These are phyloP conservation scores for Salix udensis DNA, from an alignment of 345 rosid genomes.

Conservation along the genomic window DNA sequence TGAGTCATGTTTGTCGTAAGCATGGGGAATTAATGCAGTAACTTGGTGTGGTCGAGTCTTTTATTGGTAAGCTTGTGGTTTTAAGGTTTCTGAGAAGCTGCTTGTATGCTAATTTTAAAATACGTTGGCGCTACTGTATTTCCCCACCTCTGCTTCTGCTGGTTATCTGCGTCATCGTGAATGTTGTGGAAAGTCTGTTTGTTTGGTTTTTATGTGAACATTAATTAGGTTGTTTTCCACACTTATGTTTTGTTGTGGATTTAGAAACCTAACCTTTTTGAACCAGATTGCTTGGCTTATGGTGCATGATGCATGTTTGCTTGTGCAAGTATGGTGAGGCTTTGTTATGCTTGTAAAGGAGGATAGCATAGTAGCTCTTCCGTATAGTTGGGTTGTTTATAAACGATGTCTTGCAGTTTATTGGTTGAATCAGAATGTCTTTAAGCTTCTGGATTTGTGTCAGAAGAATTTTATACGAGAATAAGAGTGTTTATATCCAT, in stretches of 20 bases:
- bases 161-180: too few species aligned
- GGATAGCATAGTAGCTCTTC: not conserved
- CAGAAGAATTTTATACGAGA: too few species aligned
- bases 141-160: not conserved
- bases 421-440: not conserved
- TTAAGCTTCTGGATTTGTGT: not conserved
- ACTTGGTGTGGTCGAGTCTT: not conserved
- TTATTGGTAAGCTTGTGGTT: not conserved
- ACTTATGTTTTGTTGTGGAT: too few species aligned
- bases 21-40: not conserved
- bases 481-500: too few species aligned
- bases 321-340: not conserved
- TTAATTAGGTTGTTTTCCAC: too few species aligned
- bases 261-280: not conserved
- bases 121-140: too few species aligned
- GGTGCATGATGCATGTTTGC: not conserved
- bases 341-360: not conserved
- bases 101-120: too few species aligned
- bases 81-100: not conserved
- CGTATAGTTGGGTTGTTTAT: too few species aligned
- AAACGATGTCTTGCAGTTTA: not conserved
- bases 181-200: too few species aligned
- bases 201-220: too few species aligned
- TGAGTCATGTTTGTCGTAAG: not conserved
- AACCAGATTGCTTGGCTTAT: not conserved